Evolutionary conservation across 306 rosid species (phyloP).

Genomic region (Castanea mollissima): DNA sequence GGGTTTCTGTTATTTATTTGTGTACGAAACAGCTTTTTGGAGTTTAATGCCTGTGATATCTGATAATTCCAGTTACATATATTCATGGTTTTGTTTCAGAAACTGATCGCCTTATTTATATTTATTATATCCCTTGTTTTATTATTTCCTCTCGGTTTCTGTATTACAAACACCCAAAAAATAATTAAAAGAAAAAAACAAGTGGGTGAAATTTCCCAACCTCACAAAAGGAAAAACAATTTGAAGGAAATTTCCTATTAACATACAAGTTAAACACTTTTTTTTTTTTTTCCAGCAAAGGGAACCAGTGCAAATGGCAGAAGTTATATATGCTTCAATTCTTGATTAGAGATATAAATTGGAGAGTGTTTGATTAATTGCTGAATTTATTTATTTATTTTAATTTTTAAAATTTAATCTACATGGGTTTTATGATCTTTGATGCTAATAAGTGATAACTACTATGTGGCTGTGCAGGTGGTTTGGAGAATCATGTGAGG

Average conservation of each 20-base stretch:
- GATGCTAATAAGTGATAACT: conserved; percentile 33
- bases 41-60: conserved; percentile 11
- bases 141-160: not conserved
- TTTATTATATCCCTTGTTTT: not conserved
- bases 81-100: conserved; percentile 8
- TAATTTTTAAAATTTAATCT: conserved; percentile 3
- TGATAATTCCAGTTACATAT: conserved; percentile 12
- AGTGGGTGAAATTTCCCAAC: conserved; percentile 26
- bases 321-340: not conserved
- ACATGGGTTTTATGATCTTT: conserved; percentile 9
- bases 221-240: conserved; percentile 1
- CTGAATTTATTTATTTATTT: not conserved
- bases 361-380: conserved; percentile 21
- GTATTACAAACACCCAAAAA: not conserved
- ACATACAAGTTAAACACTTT: not conserved
- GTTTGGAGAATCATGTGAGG: conserved; percentile 71
- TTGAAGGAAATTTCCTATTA: conserved; percentile 28
- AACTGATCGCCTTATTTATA: conserved; percentile 11
- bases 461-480: conserved; percentile 63
- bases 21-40: conserved; percentile 23
- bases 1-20: conserved; percentile 26
- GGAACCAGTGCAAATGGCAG: not conserved
- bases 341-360: not conserved
- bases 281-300: not conserved
- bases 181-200: conserved; percentile 8